Evolutionary conservation across 2,329 filamentous ascomycete genomes (phyloP).

Genomic region (Aspergillus sp.): DNA sequence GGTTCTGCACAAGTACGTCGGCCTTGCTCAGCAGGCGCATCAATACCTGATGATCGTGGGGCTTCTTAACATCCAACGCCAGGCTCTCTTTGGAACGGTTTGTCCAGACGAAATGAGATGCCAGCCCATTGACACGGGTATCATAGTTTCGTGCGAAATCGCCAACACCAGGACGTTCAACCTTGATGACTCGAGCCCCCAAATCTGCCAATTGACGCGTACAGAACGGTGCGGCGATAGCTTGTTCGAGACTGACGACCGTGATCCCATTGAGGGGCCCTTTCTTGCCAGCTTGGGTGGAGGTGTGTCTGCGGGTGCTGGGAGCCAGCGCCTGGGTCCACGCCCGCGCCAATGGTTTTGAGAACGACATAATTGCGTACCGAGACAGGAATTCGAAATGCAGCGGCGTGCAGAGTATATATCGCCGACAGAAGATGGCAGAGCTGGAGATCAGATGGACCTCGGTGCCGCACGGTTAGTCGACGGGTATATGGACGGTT

Average conservation of each 20-base stretch:
- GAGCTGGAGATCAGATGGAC: not conserved
- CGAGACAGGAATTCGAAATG: not conserved
- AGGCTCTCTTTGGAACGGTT: slow-evolving; percentile 56
- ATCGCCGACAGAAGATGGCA: not conserved
- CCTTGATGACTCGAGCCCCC: slow-evolving; percentile 55
- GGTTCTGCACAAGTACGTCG: slow-evolving; percentile 55
- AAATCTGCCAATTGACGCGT: slow-evolving; percentile 55
- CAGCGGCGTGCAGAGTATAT: not conserved
- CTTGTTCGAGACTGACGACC: slow-evolving; percentile 54
- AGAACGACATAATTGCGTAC: not conserved
- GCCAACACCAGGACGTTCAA: slow-evolving; percentile 51
- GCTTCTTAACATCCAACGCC: slow-evolving; percentile 49
- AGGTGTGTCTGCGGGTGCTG: slow-evolving; percentile 2
- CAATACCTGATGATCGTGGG: slow-evolving; percentile 43
- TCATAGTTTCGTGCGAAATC: slow-evolving; percentile 56
- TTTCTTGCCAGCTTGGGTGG: slow-evolving; percentile 2
- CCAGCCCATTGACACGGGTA: slow-evolving; percentile 47
- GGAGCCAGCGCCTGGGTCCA: not conserved
- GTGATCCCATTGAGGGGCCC: slow-evolving; percentile 45
- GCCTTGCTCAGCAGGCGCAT: slow-evolving; percentile 44
- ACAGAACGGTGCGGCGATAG: slow-evolving; percentile 55
- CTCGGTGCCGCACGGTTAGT: not conserved
- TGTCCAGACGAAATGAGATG: slow-evolving; percentile 57
- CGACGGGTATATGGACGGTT: slow-evolving; percentile 1
- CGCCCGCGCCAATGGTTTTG: not conserved